Conservation (phyloP, 495 filamentous ascomycete species). For the Aspergillus hancockii region DNA sequence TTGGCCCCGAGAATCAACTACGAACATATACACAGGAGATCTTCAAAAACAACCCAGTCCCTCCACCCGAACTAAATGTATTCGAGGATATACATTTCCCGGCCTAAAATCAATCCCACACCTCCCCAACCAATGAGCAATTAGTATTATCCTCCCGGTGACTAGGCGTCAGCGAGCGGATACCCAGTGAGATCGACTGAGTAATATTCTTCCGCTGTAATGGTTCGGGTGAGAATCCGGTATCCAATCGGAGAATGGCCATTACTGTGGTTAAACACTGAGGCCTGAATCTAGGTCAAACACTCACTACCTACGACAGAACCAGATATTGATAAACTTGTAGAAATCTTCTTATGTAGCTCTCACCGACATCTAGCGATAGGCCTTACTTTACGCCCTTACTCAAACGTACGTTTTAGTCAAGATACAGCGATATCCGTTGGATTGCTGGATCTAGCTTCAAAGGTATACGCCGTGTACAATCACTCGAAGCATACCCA, state of each 20-base stretch:
- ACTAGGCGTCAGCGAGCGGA: neutral
- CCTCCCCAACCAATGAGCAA: neutral
- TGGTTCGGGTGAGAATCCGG: slow-evolving; percentile 1
- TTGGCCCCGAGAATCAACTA: neutral
- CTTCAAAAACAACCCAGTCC: neutral
- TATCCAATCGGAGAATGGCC: neutral
- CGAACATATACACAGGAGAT: neutral
- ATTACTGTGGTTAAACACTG: neutral
- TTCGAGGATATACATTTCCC: slow-evolving; percentile 8
- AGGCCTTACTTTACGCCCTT: neutral
- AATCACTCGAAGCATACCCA: neutral
- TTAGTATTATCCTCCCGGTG: neutral
- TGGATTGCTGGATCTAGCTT: neutral
- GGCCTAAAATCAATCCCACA: neutral
- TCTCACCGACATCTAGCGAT: neutral
- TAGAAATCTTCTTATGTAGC: neutral
- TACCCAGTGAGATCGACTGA: neutral
- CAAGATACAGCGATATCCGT: too few relatives aligned
- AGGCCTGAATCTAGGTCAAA: neutral
- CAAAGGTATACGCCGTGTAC: neutral
- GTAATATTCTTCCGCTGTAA: slow-evolving; percentile 1
- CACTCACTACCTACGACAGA: too few relatives aligned
- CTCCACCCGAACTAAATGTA: neutral
- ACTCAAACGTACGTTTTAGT: too few relatives aligned
- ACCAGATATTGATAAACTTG: neutral